Evolutionary conservation across 495 filamentous ascomycete genomes (phyloP), one percentile per base, ranked within the genome.

Genomic region (Parathielavia appendiculata): DNA sequence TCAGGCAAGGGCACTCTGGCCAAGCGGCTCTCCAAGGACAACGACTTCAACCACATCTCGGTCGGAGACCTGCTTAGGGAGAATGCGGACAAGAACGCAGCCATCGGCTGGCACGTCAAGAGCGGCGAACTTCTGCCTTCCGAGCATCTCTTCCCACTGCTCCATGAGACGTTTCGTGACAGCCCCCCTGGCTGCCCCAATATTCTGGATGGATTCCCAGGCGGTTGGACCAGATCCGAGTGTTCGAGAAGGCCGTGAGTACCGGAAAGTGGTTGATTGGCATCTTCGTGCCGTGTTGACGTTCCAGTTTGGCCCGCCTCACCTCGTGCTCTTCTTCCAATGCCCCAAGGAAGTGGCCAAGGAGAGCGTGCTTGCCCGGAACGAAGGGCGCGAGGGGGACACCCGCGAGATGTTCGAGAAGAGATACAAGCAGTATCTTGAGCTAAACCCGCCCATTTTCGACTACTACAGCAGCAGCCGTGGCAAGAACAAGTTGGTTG

Each of bases 1-100:
- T 64, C 68, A 2, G 74, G 73, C 30, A 77, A 77, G 58, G 69
- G 73, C 16, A 76, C 75, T 0, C 64, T 73, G 34, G 74, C 72
- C 56, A 63, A 59, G 46, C 51, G 14, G 26, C 34, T 60, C 2
- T 35, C 51, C 0, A n/a, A 35, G 1, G 45, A 55, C 46, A 20
- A 61, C 8, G 57, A 59, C 50, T 73, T 68, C 16, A 64, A 66
- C 60, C 76, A 81, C 7, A 58, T 76, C 34, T 77, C 74, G 0
- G 60, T 74, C 2, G 75, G 74, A 0, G 75, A 76, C 44, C 58
- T 75, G 35, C 57, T 77, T 4, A 67, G 74, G 1, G 5, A 36
- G 17, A 35, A 45, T 22, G 19, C 48, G 26, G 49, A 48, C 50
- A 5, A 36, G 5, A 19, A 40, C 11, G 40, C 50, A 7, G 36